Evolutionary conservation across 176 grass and related monocot genomes (phyloP).

Genomic region (Hordeum marinum): DNA sequence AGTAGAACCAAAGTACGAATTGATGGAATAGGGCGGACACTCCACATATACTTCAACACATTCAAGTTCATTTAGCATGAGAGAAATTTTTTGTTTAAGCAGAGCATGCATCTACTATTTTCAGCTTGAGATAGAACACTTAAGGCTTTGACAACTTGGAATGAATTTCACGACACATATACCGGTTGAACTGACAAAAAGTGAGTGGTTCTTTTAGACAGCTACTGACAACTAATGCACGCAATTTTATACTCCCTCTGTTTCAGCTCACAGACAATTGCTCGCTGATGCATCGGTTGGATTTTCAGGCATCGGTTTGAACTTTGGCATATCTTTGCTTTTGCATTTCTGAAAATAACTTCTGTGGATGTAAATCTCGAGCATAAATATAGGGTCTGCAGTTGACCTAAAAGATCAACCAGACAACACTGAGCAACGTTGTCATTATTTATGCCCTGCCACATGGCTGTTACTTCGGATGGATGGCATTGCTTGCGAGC

Average conservation of each 20-base stretch:
- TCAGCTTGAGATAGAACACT: background rate
- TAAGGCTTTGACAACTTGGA: background rate
- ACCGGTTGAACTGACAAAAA: background rate
- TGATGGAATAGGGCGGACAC: background rate
- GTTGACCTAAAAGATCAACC: slow-evolving; percentile 39
- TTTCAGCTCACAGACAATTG: slow-evolving; percentile 1
- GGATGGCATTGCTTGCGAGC: slow-evolving; percentile 38
- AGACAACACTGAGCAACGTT: slow-evolving; percentile 26
- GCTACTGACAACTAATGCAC: background rate
- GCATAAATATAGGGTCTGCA: slow-evolving; percentile 26
- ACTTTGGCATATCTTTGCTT: slow-evolving; percentile 20
- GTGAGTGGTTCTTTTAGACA: slow-evolving; percentile 17
- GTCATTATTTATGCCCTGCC: slow-evolving; percentile 33
- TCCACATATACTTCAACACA: background rate
- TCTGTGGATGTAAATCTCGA: slow-evolving; percentile 2
- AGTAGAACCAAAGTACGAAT: background rate
- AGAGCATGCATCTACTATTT: slow-evolving; percentile 4
- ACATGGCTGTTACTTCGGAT: slow-evolving; percentile 22
- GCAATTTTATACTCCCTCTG: background rate
- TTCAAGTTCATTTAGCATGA: background rate
- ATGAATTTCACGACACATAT: background rate
- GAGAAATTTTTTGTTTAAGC: background rate
- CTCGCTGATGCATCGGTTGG: background rate
- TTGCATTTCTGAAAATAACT: slow-evolving; percentile 26
- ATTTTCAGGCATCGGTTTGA: slow-evolving; percentile 7